Percentiles rank a stretch among this genome's conserved stretches.
Evolutionary conservation across 768 basidiomycete genomes (phyloP).

Genomic region (Tulasnella sp.): DNA sequence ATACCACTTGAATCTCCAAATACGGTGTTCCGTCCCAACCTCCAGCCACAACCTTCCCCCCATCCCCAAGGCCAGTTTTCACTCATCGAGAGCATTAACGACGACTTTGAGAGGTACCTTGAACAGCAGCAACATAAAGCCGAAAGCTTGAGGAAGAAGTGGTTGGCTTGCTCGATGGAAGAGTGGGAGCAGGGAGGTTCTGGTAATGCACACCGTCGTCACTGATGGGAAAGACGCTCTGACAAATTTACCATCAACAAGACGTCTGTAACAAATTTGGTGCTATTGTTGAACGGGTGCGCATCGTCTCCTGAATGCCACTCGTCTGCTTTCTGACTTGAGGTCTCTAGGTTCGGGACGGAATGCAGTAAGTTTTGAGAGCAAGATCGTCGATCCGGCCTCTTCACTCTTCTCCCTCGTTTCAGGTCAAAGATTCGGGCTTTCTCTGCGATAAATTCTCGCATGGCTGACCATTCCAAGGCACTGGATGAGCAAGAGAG

Average conservation of each 20-base stretch:
- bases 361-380: slow-evolving; percentile 11
- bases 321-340: background rate
- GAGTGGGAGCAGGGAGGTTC: slow-evolving; percentile 23
- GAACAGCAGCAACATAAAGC: slow-evolving; percentile 22
- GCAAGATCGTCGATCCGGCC: background rate
- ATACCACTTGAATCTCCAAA: background rate
- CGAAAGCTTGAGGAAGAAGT: slow-evolving; percentile 2
- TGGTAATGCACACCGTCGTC: background rate
- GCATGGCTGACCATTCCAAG: slow-evolving; percentile 17
- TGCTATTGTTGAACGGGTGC: background rate
- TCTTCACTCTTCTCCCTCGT: background rate
- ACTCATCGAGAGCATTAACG: slow-evolving; percentile 22
- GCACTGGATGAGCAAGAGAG: background rate
- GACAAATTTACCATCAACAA: background rate
- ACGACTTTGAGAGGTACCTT: slow-evolving; percentile 14
- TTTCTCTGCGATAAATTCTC: background rate
- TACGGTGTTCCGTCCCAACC: background rate
- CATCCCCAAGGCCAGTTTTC: background rate
- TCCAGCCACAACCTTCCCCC: background rate
- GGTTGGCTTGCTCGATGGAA: slow-evolving; percentile 14
- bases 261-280: slow-evolving; percentile 1
- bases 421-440: slow-evolving; percentile 16
- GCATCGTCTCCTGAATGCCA: background rate
- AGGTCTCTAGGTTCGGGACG: slow-evolving; percentile 10
- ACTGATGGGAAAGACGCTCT: background rate